These are phyloP conservation scores for Globisporangium cylindrosporum DNA, from an alignment of 352 stramenopile species.

Conservation along the genomic window DNA sequence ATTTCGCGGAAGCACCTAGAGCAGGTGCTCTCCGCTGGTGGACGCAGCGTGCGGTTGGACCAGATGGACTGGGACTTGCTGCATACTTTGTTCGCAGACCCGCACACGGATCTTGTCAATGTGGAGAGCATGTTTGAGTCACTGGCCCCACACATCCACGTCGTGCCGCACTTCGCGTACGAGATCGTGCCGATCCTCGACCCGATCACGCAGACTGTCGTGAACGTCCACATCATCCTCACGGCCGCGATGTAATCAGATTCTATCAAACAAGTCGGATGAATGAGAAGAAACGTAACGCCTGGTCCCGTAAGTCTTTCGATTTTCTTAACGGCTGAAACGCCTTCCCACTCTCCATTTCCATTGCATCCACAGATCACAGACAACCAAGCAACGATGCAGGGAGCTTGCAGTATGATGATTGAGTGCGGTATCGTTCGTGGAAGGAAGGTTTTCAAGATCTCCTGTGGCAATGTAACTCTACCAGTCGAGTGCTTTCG, in stretches of 20 bases:
- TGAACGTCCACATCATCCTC: constrained; percentile 52
- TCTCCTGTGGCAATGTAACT: neutral
- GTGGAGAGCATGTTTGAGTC: constrained; percentile 34
- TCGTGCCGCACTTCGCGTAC: constrained; percentile 38
- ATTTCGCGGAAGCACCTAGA: constrained; percentile 42
- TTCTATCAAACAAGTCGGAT: neutral
- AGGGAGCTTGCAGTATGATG: neutral
- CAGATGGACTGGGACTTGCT: constrained; percentile 47
- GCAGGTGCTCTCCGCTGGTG: constrained; percentile 28
- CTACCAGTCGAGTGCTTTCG: neutral
- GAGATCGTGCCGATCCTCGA: constrained; percentile 56
- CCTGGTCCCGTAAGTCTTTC: neutral
- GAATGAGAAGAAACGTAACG: neutral
- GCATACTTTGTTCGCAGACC: constrained; percentile 39
- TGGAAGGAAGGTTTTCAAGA: neutral
- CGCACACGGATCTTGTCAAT: constrained; percentile 33
- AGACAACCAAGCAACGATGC: neutral
- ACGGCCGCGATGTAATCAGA: constrained; percentile 10
- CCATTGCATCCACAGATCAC: neutral
- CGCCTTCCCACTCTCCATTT: no score
- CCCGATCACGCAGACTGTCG: constrained; percentile 47
- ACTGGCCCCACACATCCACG: constrained; percentile 33
- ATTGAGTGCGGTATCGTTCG: neutral
- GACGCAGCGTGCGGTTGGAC: constrained; percentile 27
- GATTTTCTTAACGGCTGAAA: neutral